Evolutionary conservation across 2,329 filamentous ascomycete species (phyloP).

Genomic region (Hymenoscyphus albidus): DNA sequence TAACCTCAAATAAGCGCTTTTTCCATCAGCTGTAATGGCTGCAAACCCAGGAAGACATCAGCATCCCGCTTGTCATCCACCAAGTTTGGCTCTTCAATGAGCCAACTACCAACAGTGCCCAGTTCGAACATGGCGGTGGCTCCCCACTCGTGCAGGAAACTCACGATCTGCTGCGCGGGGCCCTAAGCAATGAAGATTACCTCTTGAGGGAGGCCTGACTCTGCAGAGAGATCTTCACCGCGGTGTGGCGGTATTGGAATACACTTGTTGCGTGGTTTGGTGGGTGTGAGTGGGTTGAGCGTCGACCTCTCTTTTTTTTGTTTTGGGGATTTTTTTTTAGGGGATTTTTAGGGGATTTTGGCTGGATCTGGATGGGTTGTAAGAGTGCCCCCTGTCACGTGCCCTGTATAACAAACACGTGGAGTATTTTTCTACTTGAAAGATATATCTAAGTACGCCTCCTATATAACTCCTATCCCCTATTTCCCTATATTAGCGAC

Average conservation of each 20-base stretch:
- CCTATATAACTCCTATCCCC: too few relatives aligned
- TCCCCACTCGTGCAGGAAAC: constrained; percentile 64
- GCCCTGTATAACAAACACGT: too few relatives aligned
- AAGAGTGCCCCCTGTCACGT: too few relatives aligned
- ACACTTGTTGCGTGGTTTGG: constrained; percentile 61
- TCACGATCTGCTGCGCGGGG: constrained; percentile 54
- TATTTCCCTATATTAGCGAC: too few relatives aligned
- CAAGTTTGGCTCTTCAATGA: constrained; percentile 25
- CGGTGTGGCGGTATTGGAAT: constrained; percentile 65
- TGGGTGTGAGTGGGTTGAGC: constrained; percentile 33
- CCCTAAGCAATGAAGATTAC: constrained; percentile 66
- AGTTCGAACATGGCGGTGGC: constrained; percentile 65
- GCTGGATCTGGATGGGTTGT: too few relatives aligned
- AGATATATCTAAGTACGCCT: too few relatives aligned
- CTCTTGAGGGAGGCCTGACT: constrained; percentile 68
- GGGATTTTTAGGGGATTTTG: too few relatives aligned
- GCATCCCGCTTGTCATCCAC: constrained; percentile 52
- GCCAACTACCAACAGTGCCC: constrained; percentile 50
- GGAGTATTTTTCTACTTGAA: too few relatives aligned
- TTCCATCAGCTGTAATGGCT: constrained; percentile 57
- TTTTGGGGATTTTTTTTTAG: constrained; percentile 11
- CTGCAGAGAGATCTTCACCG: constrained; percentile 69
- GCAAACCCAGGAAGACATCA: constrained; percentile 51
- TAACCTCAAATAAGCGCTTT: constrained; percentile 21
- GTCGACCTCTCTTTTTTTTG: constrained; percentile 29